A percentile compares a stretch with the other conserved stretches of the same genome.
phyloP scores from a whole-genome alignment of 2,329 filamentous ascomycete species.

The Aureobasidium sp. region DNA sequence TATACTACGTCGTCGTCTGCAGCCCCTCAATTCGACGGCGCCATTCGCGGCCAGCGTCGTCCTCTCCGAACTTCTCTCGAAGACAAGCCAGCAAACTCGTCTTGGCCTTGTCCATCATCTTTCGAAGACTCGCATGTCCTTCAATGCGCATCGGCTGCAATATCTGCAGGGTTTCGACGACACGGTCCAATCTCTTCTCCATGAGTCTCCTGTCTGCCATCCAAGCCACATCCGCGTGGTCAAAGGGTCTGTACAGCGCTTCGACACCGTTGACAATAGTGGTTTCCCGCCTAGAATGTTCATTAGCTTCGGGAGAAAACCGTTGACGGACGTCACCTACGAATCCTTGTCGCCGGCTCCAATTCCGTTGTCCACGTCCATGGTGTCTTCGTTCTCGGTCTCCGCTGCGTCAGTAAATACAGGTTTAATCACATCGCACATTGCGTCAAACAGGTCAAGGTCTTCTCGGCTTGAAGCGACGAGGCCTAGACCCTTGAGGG shows the following conservation, averaged over 20 bases:
- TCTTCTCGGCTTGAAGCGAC: conserved; percentile 64
- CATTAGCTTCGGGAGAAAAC: neutral
- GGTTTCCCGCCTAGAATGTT: neutral
- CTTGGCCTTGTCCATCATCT: neutral
- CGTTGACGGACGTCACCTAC: conserved; percentile 21
- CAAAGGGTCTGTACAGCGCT: conserved; percentile 12
- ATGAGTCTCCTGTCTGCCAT: neutral
- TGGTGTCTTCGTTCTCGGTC: conserved; percentile 50
- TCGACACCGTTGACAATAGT: conserved; percentile 12
- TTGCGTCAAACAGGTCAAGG: conserved; percentile 62
- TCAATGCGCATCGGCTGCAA: conserved; percentile 5
- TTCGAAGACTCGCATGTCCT: neutral
- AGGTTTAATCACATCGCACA: conserved; percentile 56
- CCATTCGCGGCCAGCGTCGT: neutral
- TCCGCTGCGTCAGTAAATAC: conserved; percentile 51
- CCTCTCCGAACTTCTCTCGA: neutral
- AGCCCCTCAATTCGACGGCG: conserved; percentile 3
- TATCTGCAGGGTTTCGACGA: conserved; percentile 6
- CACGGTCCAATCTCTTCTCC: conserved; percentile 2
- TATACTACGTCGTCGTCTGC: neutral
- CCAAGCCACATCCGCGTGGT: neutral
- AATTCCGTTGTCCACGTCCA: conserved; percentile 58
- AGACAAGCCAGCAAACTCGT: neutral
- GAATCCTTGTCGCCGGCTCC: conserved; percentile 35
- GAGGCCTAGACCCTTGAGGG: conserved; percentile 63